These are phyloP conservation scores for Arthrinium phaeospermum DNA, from an alignment of 2,329 filamentous ascomycete species.

Conservation along the genomic window DNA sequence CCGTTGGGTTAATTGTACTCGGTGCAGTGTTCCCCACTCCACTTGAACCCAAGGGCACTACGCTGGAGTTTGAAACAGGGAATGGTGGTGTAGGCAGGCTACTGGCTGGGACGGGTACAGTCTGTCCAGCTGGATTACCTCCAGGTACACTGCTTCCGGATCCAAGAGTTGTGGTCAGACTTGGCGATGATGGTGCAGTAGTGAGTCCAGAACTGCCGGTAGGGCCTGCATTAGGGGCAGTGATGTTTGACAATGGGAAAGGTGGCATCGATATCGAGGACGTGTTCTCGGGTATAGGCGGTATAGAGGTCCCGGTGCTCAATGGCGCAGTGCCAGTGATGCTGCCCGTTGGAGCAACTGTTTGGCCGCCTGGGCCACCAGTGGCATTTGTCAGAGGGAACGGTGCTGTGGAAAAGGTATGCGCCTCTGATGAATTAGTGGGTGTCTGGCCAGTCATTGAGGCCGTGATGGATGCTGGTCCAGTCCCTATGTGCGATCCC, in stretches of 20 bases:
- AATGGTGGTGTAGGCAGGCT: constrained; percentile 25
- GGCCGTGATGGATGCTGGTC: neutral
- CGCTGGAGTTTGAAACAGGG: constrained; percentile 30
- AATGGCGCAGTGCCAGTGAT: constrained; percentile 4
- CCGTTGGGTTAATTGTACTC: constrained; percentile 14
- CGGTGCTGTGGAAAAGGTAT: constrained; percentile 23
- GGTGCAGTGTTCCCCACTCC: constrained; percentile 1
- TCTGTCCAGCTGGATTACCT: constrained; percentile 25
- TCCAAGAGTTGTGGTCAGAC: neutral
- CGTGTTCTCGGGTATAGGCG: neutral
- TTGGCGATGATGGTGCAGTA: constrained; percentile 16
- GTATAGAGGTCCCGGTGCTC: constrained; percentile 12
- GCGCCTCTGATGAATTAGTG: neutral
- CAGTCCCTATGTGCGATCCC: neutral
- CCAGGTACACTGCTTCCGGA: constrained; percentile 21
- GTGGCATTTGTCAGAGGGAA: constrained; percentile 29
- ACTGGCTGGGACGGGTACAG: constrained; percentile 24
- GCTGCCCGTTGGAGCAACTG: constrained; percentile 21
- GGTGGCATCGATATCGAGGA: constrained; percentile 24
- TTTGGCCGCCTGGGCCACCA: constrained; percentile 23
- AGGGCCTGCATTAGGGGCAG: constrained; percentile 22
- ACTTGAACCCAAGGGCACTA: constrained; percentile 21
- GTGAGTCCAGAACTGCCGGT: constrained; percentile 22
- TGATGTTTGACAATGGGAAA: constrained; percentile 30
- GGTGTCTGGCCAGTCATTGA: neutral